Conservation (phyloP, 164 flowering plant species). For the Pachysandra terminalis region DNA sequence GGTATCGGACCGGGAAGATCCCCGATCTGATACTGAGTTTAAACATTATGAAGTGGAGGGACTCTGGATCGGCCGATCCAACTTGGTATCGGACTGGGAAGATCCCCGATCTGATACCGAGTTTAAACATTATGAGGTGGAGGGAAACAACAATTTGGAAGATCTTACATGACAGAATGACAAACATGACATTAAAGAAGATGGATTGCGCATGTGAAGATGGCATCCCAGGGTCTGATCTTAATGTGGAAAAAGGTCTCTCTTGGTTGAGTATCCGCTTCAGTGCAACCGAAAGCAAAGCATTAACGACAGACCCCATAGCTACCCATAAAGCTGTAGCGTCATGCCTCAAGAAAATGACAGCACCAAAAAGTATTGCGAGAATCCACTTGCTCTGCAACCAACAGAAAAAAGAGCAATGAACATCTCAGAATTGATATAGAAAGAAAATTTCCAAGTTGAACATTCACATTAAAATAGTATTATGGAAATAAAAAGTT, state of each 20-base stretch:
- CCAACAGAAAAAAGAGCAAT: slow-evolving; percentile 4
- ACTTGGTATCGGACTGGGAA: too few species aligned
- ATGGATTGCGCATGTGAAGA: slow-evolving; percentile 87
- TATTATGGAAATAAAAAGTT: too few species aligned
- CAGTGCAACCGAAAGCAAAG: slow-evolving; percentile 47
- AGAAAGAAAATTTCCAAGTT: background rate
- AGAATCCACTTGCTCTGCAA: slow-evolving; percentile 93
- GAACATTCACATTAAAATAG: background rate
- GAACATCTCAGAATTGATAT: background rate
- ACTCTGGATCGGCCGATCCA: too few species aligned
- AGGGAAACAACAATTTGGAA: slow-evolving; percentile 1
- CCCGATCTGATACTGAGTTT: too few species aligned
- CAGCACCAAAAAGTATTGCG: slow-evolving; percentile 39
- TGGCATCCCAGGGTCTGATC: slow-evolving; percentile 86
- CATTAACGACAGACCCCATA: slow-evolving; percentile 62
- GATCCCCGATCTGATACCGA: too few species aligned
- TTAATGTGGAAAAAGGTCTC: slow-evolving; percentile 48
- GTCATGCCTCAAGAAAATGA: slow-evolving; percentile 78
- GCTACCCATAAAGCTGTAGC: slow-evolving; percentile 67
- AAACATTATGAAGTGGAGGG: too few species aligned
- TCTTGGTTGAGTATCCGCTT: slow-evolving; percentile 71
- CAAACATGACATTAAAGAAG: slow-evolving; percentile 39
- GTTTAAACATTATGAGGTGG: too few species aligned
- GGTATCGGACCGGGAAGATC: too few species aligned
- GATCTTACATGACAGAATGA: slow-evolving; percentile 49